A percentile compares a stretch with the other conserved stretches of the same genome.
phyloP scores from a whole-genome alignment of 345 rosid species.

The Mangifera indica region DNA sequence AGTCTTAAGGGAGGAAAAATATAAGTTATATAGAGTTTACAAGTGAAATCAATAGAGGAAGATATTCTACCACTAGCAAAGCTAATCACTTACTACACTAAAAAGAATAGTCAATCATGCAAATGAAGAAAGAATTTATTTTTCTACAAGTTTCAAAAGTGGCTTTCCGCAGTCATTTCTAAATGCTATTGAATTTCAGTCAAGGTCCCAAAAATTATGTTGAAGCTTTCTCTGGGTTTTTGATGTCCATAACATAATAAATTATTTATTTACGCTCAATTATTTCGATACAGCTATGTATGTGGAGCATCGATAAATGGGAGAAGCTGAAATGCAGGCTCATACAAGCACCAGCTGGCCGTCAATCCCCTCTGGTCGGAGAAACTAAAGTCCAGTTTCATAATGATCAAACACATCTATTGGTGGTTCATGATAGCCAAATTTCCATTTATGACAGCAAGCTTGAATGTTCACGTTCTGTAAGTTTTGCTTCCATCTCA shows the following conservation, averaged over 20 bases:
- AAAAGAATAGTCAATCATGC: too few relatives aligned
- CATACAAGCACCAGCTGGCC: slow-evolving; percentile 41
- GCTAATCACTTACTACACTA: too few relatives aligned
- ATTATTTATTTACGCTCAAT: not conserved
- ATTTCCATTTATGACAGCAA: slow-evolving; percentile 47
- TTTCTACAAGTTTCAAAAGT: too few relatives aligned
- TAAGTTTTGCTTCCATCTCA: slow-evolving; percentile 18
- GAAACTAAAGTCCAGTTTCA: slow-evolving; percentile 55
- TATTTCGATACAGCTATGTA: slow-evolving; percentile 46
- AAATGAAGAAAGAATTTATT: too few relatives aligned
- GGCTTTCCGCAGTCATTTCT: not conserved
- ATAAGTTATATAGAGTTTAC: too few relatives aligned
- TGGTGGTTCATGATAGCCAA: slow-evolving; percentile 49
- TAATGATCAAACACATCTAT: slow-evolving; percentile 42
- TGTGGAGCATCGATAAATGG: slow-evolving; percentile 84
- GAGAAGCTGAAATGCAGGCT: slow-evolving; percentile 48
- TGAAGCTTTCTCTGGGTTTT: not conserved
- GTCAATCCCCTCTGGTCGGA: slow-evolving; percentile 34
- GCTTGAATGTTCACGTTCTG: slow-evolving; percentile 44
- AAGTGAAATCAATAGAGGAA: too few relatives aligned
- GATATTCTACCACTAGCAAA: too few relatives aligned
- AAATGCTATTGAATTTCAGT: not conserved
- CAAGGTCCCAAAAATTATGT: not conserved
- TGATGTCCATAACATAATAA: not conserved
- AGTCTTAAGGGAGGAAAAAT: too few relatives aligned